These are phyloP conservation scores for Epichloe scottii DNA, from an alignment of 2,329 filamentous ascomycete genomes.

Conservation along the genomic window DNA sequence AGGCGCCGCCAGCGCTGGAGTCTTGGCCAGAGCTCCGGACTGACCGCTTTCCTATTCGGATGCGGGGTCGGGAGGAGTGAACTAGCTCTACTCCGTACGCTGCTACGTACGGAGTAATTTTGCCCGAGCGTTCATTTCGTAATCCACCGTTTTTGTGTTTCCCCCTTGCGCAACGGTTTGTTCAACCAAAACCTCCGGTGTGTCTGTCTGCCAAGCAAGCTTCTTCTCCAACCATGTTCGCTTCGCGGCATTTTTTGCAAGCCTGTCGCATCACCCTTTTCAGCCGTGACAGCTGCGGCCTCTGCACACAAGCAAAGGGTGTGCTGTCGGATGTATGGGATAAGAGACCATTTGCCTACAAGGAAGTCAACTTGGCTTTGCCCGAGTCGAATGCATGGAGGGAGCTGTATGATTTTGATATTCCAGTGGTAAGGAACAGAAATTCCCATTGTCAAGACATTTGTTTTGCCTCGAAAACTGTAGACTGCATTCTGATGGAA, in stretches of 20 bases:
- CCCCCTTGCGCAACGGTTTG: neutral
- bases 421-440: constrained; percentile 51
- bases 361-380: constrained; percentile 58
- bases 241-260: constrained; percentile 36
- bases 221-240: constrained; percentile 30
- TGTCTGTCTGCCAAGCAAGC: neutral
- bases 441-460: neutral
- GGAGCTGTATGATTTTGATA: constrained; percentile 67
- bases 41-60: constrained; percentile 24
- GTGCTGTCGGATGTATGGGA: constrained; percentile 59
- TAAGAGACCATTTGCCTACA: constrained; percentile 51
- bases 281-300: constrained; percentile 56
- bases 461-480: too few relatives aligned
- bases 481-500: too few relatives aligned
- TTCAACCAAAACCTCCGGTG: neutral
- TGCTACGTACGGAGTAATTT: neutral
- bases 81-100: neutral
- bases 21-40: neutral
- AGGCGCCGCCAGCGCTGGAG: neutral
- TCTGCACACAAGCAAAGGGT: constrained; percentile 56
- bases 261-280: constrained; percentile 61
- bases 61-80: constrained; percentile 15
- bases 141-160: neutral
- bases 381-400: constrained; percentile 53
- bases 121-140: neutral